Evolutionary conservation across 2,329 filamentous ascomycete species (phyloP), one percentile per base, ranked within the genome.

Genomic region (Xylariaceae sp.): DNA sequence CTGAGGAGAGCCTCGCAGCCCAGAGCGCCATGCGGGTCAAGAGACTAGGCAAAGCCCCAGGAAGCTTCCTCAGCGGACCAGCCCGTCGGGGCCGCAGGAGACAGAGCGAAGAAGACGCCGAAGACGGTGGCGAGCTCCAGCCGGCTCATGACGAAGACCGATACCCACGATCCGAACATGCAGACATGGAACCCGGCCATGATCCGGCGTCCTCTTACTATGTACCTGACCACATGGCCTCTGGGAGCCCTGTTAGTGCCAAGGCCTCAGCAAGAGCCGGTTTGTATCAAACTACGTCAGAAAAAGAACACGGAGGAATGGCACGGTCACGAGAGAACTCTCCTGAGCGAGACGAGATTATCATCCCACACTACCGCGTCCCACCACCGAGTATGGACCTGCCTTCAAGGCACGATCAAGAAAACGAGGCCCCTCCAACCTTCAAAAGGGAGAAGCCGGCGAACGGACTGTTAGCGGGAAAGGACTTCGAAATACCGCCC

Each of bases 1-100:
- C 71, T 34, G 78, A 78, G 3, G 83, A 88, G 16, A 80, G 84
- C 23, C 64, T 67, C 23, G 81, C 76, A 11, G 66, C 78, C 2
- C 84, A 86, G 44, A 81, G 82, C 51, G 88, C 86, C 0, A 77
- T 88, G 70, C 76, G 87, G 4, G 70, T 89, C 42, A 90, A 89
- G 63, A 73, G 85, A 44, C 76, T 87, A 11, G 83, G 82, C 12
- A 85, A 86, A 60, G 70, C 83, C 6, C 77, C 83, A 2, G 87
- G 86, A 1, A 83, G 78, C 43, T 89, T 90, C 50, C 67, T 92
- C 15, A 88, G 85, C 50, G 86, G 85, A 1, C 87, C 87, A 18
- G 85, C 87, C 14, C 76, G 87, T 38, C 73, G 88, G 50, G 87
- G 85, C 17, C 74, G 84, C 45, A 72, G 81, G 48, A 69, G 78